Percentiles rank a stretch among this genome's conserved stretches.
Conservation (phyloP, 2,329 filamentous ascomycete species). For the Ophiosphaerella herpotricha region DNA sequence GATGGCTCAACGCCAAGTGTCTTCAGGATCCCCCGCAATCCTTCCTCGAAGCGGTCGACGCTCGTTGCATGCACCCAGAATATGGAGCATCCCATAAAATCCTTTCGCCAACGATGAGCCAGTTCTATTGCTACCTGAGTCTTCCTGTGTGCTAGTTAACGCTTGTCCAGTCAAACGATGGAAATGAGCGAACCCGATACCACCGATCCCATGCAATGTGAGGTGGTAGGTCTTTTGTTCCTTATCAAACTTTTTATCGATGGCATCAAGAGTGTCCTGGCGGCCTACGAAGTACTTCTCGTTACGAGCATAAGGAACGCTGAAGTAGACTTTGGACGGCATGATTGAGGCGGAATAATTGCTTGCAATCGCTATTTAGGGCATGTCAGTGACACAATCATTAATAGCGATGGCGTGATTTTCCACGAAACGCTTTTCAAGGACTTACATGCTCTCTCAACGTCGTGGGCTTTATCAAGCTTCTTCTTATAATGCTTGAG, state of each 20-base stretch:
- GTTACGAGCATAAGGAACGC: conserved; percentile 9
- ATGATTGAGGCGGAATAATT: conserved; percentile 5
- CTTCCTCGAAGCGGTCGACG: conserved; percentile 7
- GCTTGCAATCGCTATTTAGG: conserved; percentile 11
- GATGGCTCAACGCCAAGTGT: conserved; percentile 6
- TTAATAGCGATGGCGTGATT: neutral
- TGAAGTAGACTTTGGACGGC: conserved; percentile 5
- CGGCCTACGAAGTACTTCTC: conserved; percentile 6
- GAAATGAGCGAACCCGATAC: conserved; percentile 6
- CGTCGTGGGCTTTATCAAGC: conserved; percentile 7
- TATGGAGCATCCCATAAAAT: conserved; percentile 3
- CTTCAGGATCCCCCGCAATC: conserved; percentile 6
- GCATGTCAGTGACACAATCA: neutral
- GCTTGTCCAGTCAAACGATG: neutral
- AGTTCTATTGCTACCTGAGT: conserved; percentile 13
- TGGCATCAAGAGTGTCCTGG: conserved; percentile 1
- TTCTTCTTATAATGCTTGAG: conserved; percentile 10
- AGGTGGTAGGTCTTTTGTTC: conserved; percentile 9
- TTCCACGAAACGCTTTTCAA: too few relatives aligned
- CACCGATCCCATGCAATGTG: conserved; percentile 12
- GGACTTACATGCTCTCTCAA: conserved; percentile 9
- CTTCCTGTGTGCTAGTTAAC: conserved; percentile 7
- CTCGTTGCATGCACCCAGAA: conserved; percentile 12
- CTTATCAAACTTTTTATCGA: conserved; percentile 8
- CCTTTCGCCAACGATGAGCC: conserved; percentile 7